A percentile compares a stretch with the other conserved stretches of the same genome.
Evolutionary conservation across 2,329 filamentous ascomycete species (phyloP).

Genomic region (Sporothrix globosa): DNA sequence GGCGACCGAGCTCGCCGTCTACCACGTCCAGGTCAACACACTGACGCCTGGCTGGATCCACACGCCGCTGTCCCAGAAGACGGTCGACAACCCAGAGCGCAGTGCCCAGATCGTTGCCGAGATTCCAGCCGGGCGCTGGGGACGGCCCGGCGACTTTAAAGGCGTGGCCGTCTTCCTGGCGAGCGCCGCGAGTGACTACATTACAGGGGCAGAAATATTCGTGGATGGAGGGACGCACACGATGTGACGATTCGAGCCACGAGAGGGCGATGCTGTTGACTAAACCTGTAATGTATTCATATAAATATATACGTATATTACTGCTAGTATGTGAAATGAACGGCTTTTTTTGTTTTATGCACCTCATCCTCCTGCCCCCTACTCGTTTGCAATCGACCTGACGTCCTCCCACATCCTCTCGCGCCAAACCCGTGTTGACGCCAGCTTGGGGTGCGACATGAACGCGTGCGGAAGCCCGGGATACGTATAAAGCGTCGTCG

Average conservation of each 20-base stretch:
- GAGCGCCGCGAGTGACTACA: slow-evolving; percentile 63
- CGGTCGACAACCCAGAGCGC: slow-evolving; percentile 52
- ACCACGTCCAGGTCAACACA: slow-evolving; percentile 16
- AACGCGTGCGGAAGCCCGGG: slow-evolving; percentile 27
- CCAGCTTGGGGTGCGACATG: slow-evolving; percentile 28
- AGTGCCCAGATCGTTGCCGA: slow-evolving; percentile 12
- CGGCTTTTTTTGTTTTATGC: too few species aligned
- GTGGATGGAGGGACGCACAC: slow-evolving; percentile 61
- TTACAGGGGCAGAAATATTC: slow-evolving; percentile 65
- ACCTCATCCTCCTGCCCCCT: not conserved
- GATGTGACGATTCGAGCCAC: not conserved
- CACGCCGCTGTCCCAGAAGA: slow-evolving; percentile 29
- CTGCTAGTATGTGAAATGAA: not conserved
- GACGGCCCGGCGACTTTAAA: slow-evolving; percentile 53
- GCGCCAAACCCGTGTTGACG: slow-evolving; percentile 19
- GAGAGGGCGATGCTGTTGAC: not conserved
- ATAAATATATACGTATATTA: not conserved
- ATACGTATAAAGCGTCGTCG: slow-evolving; percentile 23
- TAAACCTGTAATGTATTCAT: not conserved
- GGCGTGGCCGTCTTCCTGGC: slow-evolving; percentile 66
- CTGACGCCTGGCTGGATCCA: slow-evolving; percentile 30
- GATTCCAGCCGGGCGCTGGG: slow-evolving; percentile 12
- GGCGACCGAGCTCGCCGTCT: slow-evolving; percentile 1
- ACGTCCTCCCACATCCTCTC: slow-evolving; percentile 28
- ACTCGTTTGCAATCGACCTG: slow-evolving; percentile 13